Conservation (phyloP, 106 monocot genomes). For the Vanilla planifolia region DNA sequence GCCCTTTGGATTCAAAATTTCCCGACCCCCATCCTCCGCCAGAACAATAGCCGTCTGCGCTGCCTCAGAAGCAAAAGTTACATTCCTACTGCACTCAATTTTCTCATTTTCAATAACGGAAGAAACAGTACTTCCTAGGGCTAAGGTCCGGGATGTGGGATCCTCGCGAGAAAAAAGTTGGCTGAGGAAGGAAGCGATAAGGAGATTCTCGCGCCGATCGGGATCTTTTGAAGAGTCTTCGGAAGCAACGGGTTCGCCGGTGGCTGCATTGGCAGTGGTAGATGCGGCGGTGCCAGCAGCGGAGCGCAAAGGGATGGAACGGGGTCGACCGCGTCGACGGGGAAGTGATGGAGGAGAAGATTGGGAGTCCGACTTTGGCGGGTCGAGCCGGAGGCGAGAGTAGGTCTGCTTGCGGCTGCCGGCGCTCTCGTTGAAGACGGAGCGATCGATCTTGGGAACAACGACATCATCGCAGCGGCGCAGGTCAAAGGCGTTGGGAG, state of each 20-base stretch:
- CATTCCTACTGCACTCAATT: neutral
- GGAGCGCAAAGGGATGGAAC: slow-evolving; percentile 7
- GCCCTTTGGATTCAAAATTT: slow-evolving; percentile 14
- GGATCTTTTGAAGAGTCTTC: slow-evolving; percentile 14
- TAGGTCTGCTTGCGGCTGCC: slow-evolving; percentile 83
- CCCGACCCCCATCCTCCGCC: slow-evolving; percentile 7
- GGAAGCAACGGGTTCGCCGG: neutral
- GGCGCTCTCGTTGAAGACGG: slow-evolving; percentile 87
- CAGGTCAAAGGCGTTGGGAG: slow-evolving; percentile 25
- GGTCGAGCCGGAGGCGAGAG: slow-evolving; percentile 68
- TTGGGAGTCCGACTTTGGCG: slow-evolving; percentile 28
- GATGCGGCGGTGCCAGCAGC: neutral
- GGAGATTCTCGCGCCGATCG: slow-evolving; percentile 42
- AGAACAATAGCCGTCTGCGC: slow-evolving; percentile 8
- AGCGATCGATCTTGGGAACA: slow-evolving; percentile 75
- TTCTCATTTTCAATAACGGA: neutral
- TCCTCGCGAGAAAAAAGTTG: slow-evolving; percentile 33
- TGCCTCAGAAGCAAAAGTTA: neutral
- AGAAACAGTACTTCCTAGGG: neutral
- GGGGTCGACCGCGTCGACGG: slow-evolving; percentile 35
- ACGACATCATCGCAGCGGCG: slow-evolving; percentile 41
- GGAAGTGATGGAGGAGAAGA: slow-evolving; percentile 5
- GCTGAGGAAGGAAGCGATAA: slow-evolving; percentile 44
- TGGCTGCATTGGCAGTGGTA: neutral
- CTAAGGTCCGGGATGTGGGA: neutral